These are phyloP conservation scores for Pascua sp. DNA, from an alignment of 1,284 basidiomycete genomes.

Conservation along the genomic window DNA sequence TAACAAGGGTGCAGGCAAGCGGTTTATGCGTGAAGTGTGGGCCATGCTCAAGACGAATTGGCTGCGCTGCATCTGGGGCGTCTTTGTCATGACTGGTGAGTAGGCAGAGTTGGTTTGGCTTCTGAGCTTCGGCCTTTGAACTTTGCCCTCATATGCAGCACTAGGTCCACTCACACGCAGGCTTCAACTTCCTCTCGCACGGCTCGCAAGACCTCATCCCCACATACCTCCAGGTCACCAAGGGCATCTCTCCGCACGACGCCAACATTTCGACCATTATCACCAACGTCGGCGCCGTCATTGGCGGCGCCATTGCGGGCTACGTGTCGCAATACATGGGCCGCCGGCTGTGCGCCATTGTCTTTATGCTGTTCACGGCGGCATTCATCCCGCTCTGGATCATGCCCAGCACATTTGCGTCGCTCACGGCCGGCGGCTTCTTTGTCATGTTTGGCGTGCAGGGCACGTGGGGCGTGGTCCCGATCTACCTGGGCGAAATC, in stretches of 20 bases:
- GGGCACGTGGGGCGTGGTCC: constrained; percentile 56
- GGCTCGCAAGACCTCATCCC: constrained; percentile 65
- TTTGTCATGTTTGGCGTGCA: constrained; percentile 82
- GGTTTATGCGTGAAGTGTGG: constrained; percentile 67
- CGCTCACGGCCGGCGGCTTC: constrained; percentile 42
- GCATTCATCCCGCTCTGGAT: constrained; percentile 68
- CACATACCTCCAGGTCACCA: constrained; percentile 61
- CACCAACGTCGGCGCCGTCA: constrained; percentile 62
- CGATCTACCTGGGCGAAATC: constrained; percentile 72
- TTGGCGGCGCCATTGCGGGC: constrained; percentile 75
- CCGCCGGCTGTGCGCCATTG: constrained; percentile 65
- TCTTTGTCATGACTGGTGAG: constrained; percentile 47
- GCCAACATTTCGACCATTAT: constrained; percentile 87
- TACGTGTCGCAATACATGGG: constrained; percentile 78
- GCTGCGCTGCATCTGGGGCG: constrained; percentile 77
- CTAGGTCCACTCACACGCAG: constrained; percentile 52
- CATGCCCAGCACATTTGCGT: constrained; percentile 56
- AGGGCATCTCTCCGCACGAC: constrained; percentile 53
- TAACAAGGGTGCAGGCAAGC: constrained; percentile 57
- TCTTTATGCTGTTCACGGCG: constrained; percentile 50
- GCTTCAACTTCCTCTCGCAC: constrained; percentile 89
- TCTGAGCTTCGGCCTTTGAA: too few relatives aligned
- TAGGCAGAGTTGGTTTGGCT: too few relatives aligned
- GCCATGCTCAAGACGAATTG: constrained; percentile 77
- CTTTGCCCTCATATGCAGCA: too few relatives aligned